Base-by-base conservation (phyloP, 2,329 filamentous ascomycete genomes). In the Atkinsonella hypoxylon region DNA sequence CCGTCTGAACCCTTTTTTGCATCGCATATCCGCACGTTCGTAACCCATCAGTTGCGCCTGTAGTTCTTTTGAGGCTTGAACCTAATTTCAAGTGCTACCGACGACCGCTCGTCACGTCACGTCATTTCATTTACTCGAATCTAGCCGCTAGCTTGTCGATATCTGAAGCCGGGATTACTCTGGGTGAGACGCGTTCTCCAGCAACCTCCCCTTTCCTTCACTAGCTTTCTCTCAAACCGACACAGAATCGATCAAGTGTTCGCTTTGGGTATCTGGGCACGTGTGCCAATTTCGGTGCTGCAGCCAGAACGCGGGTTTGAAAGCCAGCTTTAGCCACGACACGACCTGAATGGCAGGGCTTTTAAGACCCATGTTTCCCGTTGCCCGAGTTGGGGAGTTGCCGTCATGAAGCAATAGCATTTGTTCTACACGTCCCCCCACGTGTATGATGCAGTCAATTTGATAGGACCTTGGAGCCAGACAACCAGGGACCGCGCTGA, bases 401-500 rank as follows among this genome's bases (percentile, higher is more conserved):
- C 18, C 13, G n/a, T 47, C 34, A 17, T 10, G 34, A 3, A 39
- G 12, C n/a, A 26, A 47, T 4, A 22, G 7, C 13, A 8, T 31
- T 44, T 31, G 17, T 15, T 41, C 15, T 41, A 13, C 12, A 11
- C 11, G 4, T 34, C 36, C 38, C 20, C 45, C 30, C 50, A 45
- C 50, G 50, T 51, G 50, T 48, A 20, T 45, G 18, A 34, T 48
- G 20, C 22, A 1, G n/a, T 8, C 22, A 36, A 12, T 48, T 31
- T 48, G 45, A 48, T 51, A 51, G 50, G 50, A 32, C 32, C 20
- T 39, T 18, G 30, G 20, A 40, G 15, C 39, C 34, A 36, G 34
- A 10, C 4, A 26, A 26, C 41, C 13, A 49, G 17, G 32, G 34
- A 2, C 11, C 18, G n/a, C n/a, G n/a, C n/a, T n/a, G n/a, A n/a